These are phyloP conservation scores for Elsinoe fawcettii DNA, from an alignment of 2,329 filamentous ascomycete species.

Conservation along the genomic window DNA sequence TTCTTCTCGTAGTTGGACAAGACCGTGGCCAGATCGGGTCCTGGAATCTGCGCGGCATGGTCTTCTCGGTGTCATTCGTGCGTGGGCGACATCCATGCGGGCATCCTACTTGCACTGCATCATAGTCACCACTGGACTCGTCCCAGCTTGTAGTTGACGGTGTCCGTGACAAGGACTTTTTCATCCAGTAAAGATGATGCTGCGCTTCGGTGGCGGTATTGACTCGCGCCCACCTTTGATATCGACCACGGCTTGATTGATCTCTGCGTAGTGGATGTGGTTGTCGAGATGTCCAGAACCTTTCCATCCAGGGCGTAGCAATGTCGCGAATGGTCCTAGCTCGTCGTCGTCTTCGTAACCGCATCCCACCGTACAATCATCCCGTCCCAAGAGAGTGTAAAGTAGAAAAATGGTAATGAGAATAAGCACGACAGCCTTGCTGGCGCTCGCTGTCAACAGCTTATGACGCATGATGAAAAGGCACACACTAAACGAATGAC, in stretches of 20 bases:
- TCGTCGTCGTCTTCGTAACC: constrained; percentile 7
- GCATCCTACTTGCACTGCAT: too few relatives aligned
- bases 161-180: not conserved
- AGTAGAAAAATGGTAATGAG: not conserved
- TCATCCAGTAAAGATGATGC: constrained; percentile 1
- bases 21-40: too few relatives aligned
- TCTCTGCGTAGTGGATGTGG: constrained; percentile 3
- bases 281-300: not conserved
- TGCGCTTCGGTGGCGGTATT: not conserved
- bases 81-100: too few relatives aligned
- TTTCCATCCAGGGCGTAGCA: constrained; percentile 4
- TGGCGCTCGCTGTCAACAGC: not conserved
- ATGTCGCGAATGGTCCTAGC: not conserved
- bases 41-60: too few relatives aligned
- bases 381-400: not conserved
- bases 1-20: too few relatives aligned
- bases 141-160: too few relatives aligned
- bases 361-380: not conserved
- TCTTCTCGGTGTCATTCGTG: too few relatives aligned
- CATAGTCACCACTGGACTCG: too few relatives aligned
- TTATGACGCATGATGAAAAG: not conserved
- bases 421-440: not conserved
- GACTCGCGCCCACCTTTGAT: constrained; percentile 6
- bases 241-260: constrained; percentile 2
- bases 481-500: not conserved